Percentiles rank a stretch among this genome's conserved stretches.
phyloP scores from a whole-genome alignment of 2,329 filamentous ascomycete genomes.

The Whalleya microplaca region DNA sequence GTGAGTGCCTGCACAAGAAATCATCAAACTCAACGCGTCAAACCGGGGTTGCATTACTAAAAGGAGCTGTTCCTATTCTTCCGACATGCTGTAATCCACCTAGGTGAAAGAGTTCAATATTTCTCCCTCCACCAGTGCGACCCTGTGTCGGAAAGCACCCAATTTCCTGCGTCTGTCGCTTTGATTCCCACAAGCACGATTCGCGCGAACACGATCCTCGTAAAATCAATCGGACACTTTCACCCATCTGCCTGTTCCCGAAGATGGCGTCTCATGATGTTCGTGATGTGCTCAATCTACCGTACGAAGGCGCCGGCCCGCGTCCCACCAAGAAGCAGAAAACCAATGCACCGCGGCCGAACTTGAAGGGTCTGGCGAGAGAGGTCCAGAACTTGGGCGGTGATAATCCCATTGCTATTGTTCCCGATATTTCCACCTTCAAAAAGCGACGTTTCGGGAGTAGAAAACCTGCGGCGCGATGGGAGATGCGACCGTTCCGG shows the following conservation, averaged over 20 bases:
- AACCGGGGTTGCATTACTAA: neutral
- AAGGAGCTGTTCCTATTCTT: neutral
- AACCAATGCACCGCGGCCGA: constrained; percentile 60
- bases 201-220: neutral
- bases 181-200: neutral
- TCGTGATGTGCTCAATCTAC: constrained; percentile 85
- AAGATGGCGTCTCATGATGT: constrained; percentile 78
- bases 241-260: neutral
- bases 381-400: constrained; percentile 69
- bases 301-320: constrained; percentile 57
- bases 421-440: constrained; percentile 62
- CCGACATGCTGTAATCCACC: constrained; percentile 9
- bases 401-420: constrained; percentile 69
- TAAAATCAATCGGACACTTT: too few relatives aligned
- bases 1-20: neutral
- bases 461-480: constrained; percentile 60
- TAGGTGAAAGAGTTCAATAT: constrained; percentile 14
- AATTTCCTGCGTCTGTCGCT: neutral
- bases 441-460: constrained; percentile 61
- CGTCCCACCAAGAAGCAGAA: constrained; percentile 78
- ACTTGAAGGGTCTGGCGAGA: constrained; percentile 65
- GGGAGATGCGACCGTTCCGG: constrained; percentile 72
- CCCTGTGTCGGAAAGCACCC: neutral
- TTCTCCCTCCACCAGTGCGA: neutral
- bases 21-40: constrained; percentile 10